Conservation (phyloP, 2,329 filamentous ascomycete genomes). For the Dothistroma pini region DNA sequence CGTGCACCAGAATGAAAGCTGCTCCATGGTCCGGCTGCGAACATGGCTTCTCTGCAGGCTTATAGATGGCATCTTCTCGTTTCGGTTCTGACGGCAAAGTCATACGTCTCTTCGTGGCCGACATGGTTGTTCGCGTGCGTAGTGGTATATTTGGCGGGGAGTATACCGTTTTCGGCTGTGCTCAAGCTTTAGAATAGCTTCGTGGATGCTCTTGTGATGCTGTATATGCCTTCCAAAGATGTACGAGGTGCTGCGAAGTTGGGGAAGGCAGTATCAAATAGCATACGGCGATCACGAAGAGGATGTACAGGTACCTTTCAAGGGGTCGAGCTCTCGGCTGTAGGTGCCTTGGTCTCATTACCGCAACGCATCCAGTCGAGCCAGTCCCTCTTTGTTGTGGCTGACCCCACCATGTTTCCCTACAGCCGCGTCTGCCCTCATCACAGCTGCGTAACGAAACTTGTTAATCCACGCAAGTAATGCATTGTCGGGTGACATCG, state of each 20-base stretch:
- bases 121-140: constrained; percentile 12
- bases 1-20: constrained; percentile 46
- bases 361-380: not conserved
- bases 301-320: not conserved
- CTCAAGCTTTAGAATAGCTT: not conserved
- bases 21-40: constrained; percentile 38
- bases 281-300: not conserved
- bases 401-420: not conserved
- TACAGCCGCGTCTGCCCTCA: not conserved
- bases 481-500: not conserved
- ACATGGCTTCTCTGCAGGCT: constrained; percentile 35
- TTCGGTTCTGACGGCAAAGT: constrained; percentile 28
- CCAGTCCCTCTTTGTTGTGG: not conserved
- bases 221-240: not conserved
- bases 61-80: constrained; percentile 36
- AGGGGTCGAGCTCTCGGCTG: not conserved
- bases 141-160: not conserved
- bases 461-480: not conserved
- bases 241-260: not conserved
- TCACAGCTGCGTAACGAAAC: not conserved
- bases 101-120: constrained; percentile 27
- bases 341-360: not conserved
- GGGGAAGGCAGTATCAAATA: not conserved
- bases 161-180: not conserved
- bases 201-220: not conserved